These are phyloP conservation scores for Manihot esculenta DNA, from an alignment of 441 rosid genomes.

Conservation along the genomic window DNA sequence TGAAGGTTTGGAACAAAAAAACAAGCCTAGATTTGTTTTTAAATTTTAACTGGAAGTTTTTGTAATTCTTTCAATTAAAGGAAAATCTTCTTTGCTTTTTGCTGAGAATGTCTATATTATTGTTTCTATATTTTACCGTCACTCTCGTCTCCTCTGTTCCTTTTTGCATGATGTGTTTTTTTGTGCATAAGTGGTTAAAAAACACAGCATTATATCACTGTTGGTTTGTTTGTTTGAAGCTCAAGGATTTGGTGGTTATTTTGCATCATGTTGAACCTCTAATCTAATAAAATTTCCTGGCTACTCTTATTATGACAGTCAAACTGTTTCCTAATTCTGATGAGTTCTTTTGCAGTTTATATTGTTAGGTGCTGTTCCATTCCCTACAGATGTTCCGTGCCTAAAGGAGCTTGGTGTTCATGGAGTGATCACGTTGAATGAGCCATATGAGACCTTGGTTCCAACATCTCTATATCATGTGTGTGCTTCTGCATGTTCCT, in stretches of 20 bases:
- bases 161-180: slow-evolving; percentile 3
- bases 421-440: slow-evolving; percentile 88
- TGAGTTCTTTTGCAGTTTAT: slow-evolving; percentile 50
- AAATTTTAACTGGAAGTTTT: too few relatives aligned
- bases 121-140: not conserved
- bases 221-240: not conserved
- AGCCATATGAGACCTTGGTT: slow-evolving; percentile 94
- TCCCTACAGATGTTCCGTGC: slow-evolving; percentile 79
- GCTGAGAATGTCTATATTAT: not conserved
- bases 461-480: slow-evolving; percentile 83
- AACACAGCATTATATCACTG: not conserved
- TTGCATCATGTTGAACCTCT: not conserved
- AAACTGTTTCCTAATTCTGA: not conserved
- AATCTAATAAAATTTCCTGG: not conserved
- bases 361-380: slow-evolving; percentile 93
- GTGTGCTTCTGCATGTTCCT: slow-evolving; percentile 20
- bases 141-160: not conserved
- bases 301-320: not conserved
- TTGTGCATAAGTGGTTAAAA: not conserved
- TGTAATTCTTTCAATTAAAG: not conserved
- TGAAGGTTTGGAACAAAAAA: not conserved
- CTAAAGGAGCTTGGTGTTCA: slow-evolving; percentile 82
- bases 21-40: not conserved
- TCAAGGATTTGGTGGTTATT: not conserved
- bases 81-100: not conserved